These are phyloP conservation scores for Paecilomyces formosus DNA, from an alignment of 2,329 filamentous ascomycete species.

Conservation along the genomic window DNA sequence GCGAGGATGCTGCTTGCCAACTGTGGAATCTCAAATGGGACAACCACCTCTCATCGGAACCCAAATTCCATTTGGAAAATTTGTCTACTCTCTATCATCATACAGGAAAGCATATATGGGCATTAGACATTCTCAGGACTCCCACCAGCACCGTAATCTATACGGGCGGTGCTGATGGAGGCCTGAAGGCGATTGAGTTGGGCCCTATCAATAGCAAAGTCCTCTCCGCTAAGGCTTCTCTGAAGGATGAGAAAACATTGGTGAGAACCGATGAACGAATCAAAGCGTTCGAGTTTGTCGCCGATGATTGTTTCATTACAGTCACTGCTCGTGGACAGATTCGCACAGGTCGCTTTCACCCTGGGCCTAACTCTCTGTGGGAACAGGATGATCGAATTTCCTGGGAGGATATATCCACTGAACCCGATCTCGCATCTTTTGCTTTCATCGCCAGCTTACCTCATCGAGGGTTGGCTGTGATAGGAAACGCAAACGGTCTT, in stretches of 20 bases:
- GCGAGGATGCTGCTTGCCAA: constrained; percentile 74
- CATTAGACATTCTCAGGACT: constrained; percentile 43
- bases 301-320: constrained; percentile 24
- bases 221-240: constrained; percentile 3
- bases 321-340: constrained; percentile 21
- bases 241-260: constrained; percentile 7
- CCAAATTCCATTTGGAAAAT: constrained; percentile 27
- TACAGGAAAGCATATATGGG: constrained; percentile 87
- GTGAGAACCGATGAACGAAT: constrained; percentile 10
- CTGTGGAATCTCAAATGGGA: constrained; percentile 56
- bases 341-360: constrained; percentile 20
- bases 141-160: constrained; percentile 42
- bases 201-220: background rate
- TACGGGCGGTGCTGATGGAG: constrained; percentile 81
- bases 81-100: constrained; percentile 57
- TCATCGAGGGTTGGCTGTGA: constrained; percentile 22
- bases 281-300: constrained; percentile 27
- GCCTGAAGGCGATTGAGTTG: constrained; percentile 36
- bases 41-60: constrained; percentile 5
- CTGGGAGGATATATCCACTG: constrained; percentile 20
- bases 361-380: constrained; percentile 1
- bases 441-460: constrained; percentile 22
- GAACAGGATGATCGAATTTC: constrained; percentile 8
- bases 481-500: constrained; percentile 24
- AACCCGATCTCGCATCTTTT: constrained; percentile 23